phyloP scores from a whole-genome alignment of 225 moss, liverwort and hornwort genomes.

The Neckera pumila region DNA sequence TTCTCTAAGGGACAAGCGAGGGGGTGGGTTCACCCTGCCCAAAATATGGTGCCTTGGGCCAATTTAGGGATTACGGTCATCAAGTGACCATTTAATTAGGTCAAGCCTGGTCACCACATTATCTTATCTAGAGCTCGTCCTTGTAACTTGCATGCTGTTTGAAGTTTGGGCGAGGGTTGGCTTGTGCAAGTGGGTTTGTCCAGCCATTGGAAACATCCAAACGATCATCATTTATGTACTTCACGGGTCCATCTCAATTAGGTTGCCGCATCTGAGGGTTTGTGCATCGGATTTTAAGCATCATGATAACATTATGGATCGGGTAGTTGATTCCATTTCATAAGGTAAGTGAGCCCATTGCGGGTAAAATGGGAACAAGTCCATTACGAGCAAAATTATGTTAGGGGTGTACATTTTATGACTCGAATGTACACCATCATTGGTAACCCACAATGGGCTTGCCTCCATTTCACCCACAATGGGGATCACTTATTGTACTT shows the following conservation, averaged over 20 bases:
- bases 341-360: background rate
- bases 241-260: background rate
- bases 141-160: background rate
- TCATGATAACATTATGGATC: too few species aligned
- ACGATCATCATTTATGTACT: background rate
- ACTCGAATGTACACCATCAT: background rate
- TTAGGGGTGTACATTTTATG: background rate
- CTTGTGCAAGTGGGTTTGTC: background rate
- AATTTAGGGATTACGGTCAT: too few species aligned
- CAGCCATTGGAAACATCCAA: background rate
- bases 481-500: background rate
- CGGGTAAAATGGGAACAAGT: background rate
- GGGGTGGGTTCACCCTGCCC: too few species aligned
- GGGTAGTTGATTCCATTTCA: fast-evolving
- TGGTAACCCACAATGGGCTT: background rate
- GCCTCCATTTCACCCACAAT: background rate
- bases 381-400: background rate
- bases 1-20: too few species aligned
- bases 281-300: background rate
- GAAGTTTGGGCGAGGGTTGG: background rate
- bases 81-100: background rate
- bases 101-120: background rate
- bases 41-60: background rate
- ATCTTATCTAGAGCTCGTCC: background rate
- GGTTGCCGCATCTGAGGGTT: background rate